Evolutionary conservation across 306 rosid species (phyloP), one percentile per base, ranked within the genome.

Genomic region (Gastrolobium bilobum): DNA sequence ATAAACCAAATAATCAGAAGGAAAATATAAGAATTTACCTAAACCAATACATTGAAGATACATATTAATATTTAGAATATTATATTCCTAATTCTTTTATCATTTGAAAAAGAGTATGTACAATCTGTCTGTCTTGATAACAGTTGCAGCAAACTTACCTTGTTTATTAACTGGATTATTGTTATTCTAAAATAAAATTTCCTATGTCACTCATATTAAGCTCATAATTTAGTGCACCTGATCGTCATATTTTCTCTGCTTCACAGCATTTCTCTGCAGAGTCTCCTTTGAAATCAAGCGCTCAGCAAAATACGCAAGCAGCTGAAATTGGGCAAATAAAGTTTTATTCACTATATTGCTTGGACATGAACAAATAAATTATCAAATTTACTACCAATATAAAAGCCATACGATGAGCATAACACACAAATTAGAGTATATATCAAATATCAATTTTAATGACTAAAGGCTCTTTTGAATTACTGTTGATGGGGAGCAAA

Each of bases 231-330:
- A 78, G 82, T 77, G 78, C 75, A 95, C 99, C 99, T 91, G 97
- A 79, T 86, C 79, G n/a, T 48, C 62, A 83, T 9, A 81, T 66
- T 64, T 74, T 81, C 81, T 95, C 86, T 95, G 97, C 96, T 56
- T 91, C 9, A 92, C 92, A 68, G 68, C 76, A 90, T 95, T 95
- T 83, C 96, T 92, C 70, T 68, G 65, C 80, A 95, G 71, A 42
- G 97, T 95, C 67, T 84, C 81, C 69, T 60, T 84, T 1, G 98
- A 88, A 76, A 95, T 92, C 80, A 84, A 48, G 71, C 99, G 92
- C 86, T 91, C 94, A 0, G 90, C 75, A 82, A 95, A 87, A 84
- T 92, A 95, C 40, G 68, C 86, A 11, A 88, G 43, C 84, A 95
- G 66, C 99, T 95, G 96, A 86, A 89, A 87, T 47, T 83, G 77